Percentiles rank a stretch among this genome's conserved stretches.
Evolutionary conservation across 2,329 filamentous ascomycete genomes (phyloP).

Genomic region (Fusarium ramigenum): DNA sequence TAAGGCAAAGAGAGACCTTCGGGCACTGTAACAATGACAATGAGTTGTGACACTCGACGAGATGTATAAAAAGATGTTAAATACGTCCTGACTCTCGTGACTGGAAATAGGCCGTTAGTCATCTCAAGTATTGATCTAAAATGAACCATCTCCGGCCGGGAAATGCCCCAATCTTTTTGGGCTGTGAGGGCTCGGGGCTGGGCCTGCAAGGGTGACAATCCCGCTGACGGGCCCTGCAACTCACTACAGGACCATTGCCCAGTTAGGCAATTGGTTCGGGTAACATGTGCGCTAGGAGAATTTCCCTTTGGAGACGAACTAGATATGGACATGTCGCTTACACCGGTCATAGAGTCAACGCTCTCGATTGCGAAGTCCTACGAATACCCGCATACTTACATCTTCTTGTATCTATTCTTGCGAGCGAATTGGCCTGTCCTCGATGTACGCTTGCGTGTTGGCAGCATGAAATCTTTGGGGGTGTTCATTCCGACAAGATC

Average conservation of each 20-base stretch:
- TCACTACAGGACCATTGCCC: not conserved
- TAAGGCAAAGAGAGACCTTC: not conserved
- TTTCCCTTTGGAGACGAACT: not conserved
- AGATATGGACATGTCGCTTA: not conserved
- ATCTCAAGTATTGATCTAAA: not conserved
- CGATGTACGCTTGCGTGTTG: too few species aligned
- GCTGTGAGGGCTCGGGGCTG: not conserved
- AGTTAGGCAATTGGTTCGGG: not conserved
- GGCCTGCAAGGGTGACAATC: not conserved
- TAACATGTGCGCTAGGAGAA: not conserved
- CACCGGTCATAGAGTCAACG: not conserved
- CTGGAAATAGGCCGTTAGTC: not conserved
- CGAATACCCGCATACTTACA: not conserved
- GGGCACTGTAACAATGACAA: too few species aligned
- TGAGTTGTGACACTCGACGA: not conserved
- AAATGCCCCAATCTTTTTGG: not conserved
- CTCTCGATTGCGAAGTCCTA: not conserved
- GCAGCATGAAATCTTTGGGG: too few species aligned
- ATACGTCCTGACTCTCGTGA: not conserved
- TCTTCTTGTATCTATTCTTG: not conserved
- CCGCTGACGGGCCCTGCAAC: not conserved
- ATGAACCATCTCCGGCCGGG: not conserved
- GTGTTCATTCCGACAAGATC: not conserved
- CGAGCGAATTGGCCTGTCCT: fast-evolving
- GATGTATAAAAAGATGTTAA: not conserved